These are phyloP conservation scores for Plasmodium blacklocki DNA, from an alignment of 169 alveolate genomes.

Conservation along the genomic window DNA sequence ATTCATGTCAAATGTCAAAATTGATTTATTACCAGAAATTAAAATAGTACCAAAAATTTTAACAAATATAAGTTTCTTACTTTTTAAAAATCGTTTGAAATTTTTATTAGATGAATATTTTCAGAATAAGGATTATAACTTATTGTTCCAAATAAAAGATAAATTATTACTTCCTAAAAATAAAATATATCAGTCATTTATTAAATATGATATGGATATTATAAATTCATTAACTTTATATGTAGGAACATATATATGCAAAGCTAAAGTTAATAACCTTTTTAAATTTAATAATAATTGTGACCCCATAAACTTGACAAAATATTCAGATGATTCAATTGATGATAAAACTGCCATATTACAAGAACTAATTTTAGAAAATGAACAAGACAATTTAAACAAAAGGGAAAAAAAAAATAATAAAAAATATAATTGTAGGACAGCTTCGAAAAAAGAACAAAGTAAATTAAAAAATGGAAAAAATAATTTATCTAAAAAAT, in stretches of 20 bases:
- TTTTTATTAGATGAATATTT: slow-evolving; percentile 76
- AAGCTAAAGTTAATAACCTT: slow-evolving; percentile 57
- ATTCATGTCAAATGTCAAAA: slow-evolving; percentile 89
- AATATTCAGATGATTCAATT: slow-evolving; percentile 3
- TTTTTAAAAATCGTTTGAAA: slow-evolving; percentile 77
- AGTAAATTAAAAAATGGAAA: slow-evolving; percentile 6
- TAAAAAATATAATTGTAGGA: slow-evolving; percentile 9
- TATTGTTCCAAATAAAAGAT: slow-evolving; percentile 46
- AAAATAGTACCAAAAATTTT: slow-evolving; percentile 88
- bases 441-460: background rate
- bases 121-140: slow-evolving; percentile 79
- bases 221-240: slow-evolving; percentile 58
- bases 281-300: slow-evolving; percentile 61
- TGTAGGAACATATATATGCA: slow-evolving; percentile 69
- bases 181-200: slow-evolving; percentile 43
- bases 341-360: slow-evolving; percentile 27
- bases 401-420: background rate
- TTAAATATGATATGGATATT: slow-evolving; percentile 57
- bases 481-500: slow-evolving; percentile 25
- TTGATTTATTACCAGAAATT: slow-evolving; percentile 93
- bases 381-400: slow-evolving; percentile 2
- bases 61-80: slow-evolving; percentile 66
- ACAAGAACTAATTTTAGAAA: slow-evolving; percentile 25
- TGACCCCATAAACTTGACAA: slow-evolving; percentile 44
- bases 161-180: slow-evolving; percentile 50